These are phyloP conservation scores for Leccinum uliginosum DNA, from an alignment of 768 basidiomycete genomes.

Conservation along the genomic window DNA sequence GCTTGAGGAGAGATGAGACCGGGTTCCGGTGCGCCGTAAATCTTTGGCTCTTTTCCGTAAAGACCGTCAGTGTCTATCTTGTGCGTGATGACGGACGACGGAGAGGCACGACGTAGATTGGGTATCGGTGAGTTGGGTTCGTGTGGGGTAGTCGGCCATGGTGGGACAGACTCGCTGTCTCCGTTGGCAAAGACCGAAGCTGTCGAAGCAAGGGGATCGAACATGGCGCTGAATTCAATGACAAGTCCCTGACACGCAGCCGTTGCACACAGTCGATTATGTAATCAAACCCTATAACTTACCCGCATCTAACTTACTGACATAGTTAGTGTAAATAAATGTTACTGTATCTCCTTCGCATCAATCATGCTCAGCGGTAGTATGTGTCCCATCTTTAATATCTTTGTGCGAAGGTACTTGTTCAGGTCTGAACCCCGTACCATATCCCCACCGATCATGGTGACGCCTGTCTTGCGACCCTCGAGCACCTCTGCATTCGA, in stretches of 20 bases:
- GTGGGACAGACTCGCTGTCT: constrained; percentile 42
- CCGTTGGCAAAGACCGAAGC: constrained; percentile 51
- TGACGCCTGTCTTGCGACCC: constrained; percentile 55
- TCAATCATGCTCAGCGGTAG: constrained; percentile 45
- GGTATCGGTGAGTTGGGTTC: constrained; percentile 66
- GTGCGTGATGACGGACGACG: constrained; percentile 45
- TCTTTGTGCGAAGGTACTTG: constrained; percentile 92
- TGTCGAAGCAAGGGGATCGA: constrained; percentile 67
- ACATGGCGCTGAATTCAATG: constrained; percentile 39
- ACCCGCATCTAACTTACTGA: not conserved
- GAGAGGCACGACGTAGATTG: constrained; percentile 59
- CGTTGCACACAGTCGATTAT: constrained; percentile 5
- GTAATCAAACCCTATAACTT: constrained; percentile 8
- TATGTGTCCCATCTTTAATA: constrained; percentile 97
- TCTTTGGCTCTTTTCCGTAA: constrained; percentile 78
- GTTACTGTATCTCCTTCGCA: not conserved
- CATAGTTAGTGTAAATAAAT: not conserved
- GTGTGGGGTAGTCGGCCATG: constrained; percentile 83
- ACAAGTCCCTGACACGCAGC: not conserved
- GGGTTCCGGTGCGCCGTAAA: constrained; percentile 81
- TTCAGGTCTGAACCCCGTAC: constrained; percentile 85
- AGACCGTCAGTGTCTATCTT: constrained; percentile 51
- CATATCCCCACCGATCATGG: constrained; percentile 74
- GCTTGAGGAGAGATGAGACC: constrained; percentile 77
- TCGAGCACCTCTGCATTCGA: constrained; percentile 9